Conservation (phyloP, 1,139 yeast genomes). For the Kodamaea alishanica region DNA sequence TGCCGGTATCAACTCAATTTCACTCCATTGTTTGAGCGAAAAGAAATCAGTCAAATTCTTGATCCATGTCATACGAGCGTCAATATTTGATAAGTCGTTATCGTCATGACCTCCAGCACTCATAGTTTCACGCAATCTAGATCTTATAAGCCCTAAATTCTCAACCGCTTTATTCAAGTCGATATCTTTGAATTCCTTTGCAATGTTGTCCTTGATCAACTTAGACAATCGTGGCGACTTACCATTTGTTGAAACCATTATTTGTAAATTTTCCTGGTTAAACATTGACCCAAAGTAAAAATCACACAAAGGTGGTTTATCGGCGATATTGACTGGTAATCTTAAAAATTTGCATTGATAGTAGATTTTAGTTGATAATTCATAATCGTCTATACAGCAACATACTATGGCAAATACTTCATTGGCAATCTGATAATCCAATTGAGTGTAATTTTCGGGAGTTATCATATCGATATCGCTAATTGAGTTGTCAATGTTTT, state of each 20-base stretch:
- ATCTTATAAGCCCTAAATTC: constrained; percentile 58
- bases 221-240: constrained; percentile 74
- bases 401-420: constrained; percentile 61
- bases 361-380: constrained; percentile 55
- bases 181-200: constrained; percentile 40
- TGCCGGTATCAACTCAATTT: constrained; percentile 22
- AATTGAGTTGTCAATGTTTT: constrained; percentile 17
- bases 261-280: constrained; percentile 71
- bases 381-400: constrained; percentile 74
- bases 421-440: constrained; percentile 31
- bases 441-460: constrained; percentile 26
- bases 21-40: constrained; percentile 59
- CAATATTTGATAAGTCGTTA: constrained; percentile 50
- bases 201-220: constrained; percentile 58
- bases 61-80: constrained; percentile 71
- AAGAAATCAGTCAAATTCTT: constrained; percentile 60
- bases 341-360: constrained; percentile 51
- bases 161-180: constrained; percentile 58
- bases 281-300: constrained; percentile 82
- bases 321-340: constrained; percentile 79
- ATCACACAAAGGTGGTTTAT: constrained; percentile 78
- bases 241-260: constrained; percentile 84
- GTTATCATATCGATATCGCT: constrained; percentile 21
- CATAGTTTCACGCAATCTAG: constrained; percentile 43
- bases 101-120: constrained; percentile 28